Percentiles rank a stretch among this genome's conserved stretches.
Conservation (phyloP, 768 basidiomycete genomes). For the Auricularia auricula-judae region DNA sequence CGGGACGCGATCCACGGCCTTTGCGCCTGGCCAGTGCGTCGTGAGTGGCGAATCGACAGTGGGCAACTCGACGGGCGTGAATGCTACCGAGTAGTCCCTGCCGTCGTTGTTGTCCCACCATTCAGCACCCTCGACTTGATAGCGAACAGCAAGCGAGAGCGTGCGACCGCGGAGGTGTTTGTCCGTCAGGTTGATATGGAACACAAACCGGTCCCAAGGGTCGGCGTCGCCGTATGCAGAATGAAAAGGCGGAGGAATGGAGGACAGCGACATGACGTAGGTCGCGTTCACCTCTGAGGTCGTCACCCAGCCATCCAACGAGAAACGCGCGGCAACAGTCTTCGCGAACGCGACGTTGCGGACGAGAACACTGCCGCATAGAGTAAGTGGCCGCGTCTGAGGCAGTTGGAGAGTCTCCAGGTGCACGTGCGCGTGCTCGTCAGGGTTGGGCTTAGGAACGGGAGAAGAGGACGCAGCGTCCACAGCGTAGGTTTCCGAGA, state of each 20-base stretch:
- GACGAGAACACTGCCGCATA: constrained; percentile 41
- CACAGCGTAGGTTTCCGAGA: neutral
- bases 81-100: constrained; percentile 66
- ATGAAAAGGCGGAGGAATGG: neutral
- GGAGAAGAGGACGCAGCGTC: neutral
- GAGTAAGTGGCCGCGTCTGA: neutral
- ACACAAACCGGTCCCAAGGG: constrained; percentile 55
- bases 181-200: constrained; percentile 68
- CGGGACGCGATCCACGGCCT: neutral
- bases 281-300: constrained; percentile 83
- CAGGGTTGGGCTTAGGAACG: neutral
- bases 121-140: constrained; percentile 43
- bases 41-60: neutral
- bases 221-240: neutral
- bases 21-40: neutral
- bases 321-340: constrained; percentile 80
- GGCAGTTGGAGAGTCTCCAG: neutral
- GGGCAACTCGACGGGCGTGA: constrained; percentile 18
- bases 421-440: neutral
- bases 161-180: constrained; percentile 64
- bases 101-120: constrained; percentile 89
- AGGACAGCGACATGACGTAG: constrained; percentile 37
- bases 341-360: constrained; percentile 84
- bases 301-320: constrained; percentile 92
- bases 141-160: constrained; percentile 67